A percentile compares a stretch with the other conserved stretches of the same genome.
Evolutionary conservation across 495 filamentous ascomycete genomes (phyloP).

Genomic region (Neurospora hispaniola): DNA sequence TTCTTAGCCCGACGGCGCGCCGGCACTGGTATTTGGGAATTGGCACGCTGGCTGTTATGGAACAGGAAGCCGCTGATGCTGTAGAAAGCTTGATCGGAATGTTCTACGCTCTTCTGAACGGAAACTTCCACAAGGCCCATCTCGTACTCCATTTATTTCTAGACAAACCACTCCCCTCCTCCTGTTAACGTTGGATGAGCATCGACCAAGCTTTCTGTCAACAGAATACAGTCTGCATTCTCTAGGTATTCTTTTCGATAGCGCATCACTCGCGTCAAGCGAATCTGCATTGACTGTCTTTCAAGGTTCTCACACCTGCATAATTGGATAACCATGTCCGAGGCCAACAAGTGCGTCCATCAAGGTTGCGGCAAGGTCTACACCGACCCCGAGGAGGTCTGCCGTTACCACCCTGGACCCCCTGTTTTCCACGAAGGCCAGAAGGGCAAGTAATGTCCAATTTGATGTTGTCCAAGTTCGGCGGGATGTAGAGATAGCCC

Average conservation of each 20-base stretch:
- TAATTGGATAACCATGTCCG: slow-evolving; percentile 38
- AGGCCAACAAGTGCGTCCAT: slow-evolving; percentile 81
- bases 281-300: neutral
- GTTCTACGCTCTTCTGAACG: neutral
- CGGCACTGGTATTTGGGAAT: neutral
- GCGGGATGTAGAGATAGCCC: neutral
- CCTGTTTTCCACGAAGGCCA: slow-evolving; percentile 97
- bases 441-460: slow-evolving; percentile 59
- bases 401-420: slow-evolving; percentile 85
- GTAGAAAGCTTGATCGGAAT: neutral
- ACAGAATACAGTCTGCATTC: neutral
- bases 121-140: neutral
- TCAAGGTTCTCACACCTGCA: neutral
- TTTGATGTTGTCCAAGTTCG: neutral
- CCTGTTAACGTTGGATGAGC: neutral
- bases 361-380: slow-evolving; percentile 89
- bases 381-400: slow-evolving; percentile 72
- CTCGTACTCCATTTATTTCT: neutral
- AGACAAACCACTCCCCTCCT: neutral
- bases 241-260: neutral
- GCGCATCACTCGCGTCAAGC: neutral
- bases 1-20: neutral
- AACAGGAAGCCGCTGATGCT: neutral
- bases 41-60: neutral
- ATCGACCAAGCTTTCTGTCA: neutral